Percentiles rank a stretch among this genome's conserved stretches.
Evolutionary conservation across 2,329 filamentous ascomycete species (phyloP).

Genomic region (Fusarium multiceps): DNA sequence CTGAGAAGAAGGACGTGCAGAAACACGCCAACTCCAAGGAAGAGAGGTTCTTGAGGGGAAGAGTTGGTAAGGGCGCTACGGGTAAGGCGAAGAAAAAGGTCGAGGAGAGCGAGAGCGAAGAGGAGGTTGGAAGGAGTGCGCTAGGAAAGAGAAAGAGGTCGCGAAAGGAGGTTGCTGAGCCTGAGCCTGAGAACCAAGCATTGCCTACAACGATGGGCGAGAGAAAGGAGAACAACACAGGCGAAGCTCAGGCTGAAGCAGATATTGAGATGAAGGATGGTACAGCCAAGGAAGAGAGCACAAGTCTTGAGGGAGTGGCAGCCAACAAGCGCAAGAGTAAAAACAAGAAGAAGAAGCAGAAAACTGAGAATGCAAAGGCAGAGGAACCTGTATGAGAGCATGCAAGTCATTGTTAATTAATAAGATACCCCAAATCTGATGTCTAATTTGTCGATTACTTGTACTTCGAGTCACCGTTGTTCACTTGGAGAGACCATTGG

Average conservation of each 20-base stretch:
- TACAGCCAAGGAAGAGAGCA: conserved; percentile 27
- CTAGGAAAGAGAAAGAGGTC: conserved; percentile 54
- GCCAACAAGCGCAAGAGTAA: conserved; percentile 42
- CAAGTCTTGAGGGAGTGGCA: not conserved
- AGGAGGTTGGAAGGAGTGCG: conserved; percentile 53
- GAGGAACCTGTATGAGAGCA: conserved; percentile 5
- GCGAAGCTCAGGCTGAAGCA: conserved; percentile 6
- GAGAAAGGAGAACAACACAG: not conserved
- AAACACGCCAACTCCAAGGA: conserved; percentile 42
- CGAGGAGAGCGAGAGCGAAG: conserved; percentile 51
- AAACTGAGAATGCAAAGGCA: conserved; percentile 30
- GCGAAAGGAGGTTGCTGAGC: conserved; percentile 28
- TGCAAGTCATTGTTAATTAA: not conserved
- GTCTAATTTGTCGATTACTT: not conserved
- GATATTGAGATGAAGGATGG: conserved; percentile 40
- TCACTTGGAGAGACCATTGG: not conserved
- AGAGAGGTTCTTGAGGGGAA: conserved; percentile 49
- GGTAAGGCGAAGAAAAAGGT: conserved; percentile 21
- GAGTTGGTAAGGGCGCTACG: conserved; percentile 44
- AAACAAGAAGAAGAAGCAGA: conserved; percentile 48
- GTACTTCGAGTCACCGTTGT: not conserved
- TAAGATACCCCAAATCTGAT: conserved; percentile 21
- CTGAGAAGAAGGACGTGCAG: conserved; percentile 40
- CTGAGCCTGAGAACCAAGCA: not conserved
- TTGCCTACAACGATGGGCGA: not conserved